phyloP scores from a whole-genome alignment of 2,329 filamentous ascomycete genomes.

The Fusarium paranaense region DNA sequence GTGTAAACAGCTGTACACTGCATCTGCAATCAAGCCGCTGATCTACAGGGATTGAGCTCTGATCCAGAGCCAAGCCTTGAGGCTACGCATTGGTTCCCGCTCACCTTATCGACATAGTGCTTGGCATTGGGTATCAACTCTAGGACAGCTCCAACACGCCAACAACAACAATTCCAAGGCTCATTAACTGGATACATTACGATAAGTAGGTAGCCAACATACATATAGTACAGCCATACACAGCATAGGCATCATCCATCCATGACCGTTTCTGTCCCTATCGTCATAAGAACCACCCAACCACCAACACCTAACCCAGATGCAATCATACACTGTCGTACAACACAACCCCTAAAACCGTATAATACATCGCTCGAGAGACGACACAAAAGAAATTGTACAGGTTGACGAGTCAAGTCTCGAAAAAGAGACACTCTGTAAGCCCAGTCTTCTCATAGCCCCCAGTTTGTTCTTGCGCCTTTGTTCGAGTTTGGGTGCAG shows the following conservation, averaged over 20 bases:
- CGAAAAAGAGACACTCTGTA: neutral
- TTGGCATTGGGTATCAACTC: neutral
- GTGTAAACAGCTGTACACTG: neutral
- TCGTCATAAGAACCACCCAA: conserved; percentile 14
- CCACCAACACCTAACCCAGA: conserved; percentile 29
- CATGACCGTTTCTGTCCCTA: conserved; percentile 9
- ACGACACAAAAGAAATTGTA: conserved; percentile 24
- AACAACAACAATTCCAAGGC: neutral
- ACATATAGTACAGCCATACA: conserved; percentile 3
- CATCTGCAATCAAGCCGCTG: conserved; percentile 9
- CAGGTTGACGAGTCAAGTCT: neutral
- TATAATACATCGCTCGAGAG: conserved; percentile 16
- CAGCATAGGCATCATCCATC: neutral
- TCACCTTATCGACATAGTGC: conserved; percentile 9
- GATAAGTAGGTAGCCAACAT: neutral
- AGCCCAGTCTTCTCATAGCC: conserved; percentile 30
- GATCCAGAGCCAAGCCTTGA: conserved; percentile 29
- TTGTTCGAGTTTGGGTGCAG: conserved; percentile 41
- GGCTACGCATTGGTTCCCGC: conserved; percentile 8
- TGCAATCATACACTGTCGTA: conserved; percentile 31
- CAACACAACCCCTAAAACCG: conserved; percentile 2
- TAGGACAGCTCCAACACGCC: neutral
- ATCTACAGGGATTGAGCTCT: conserved; percentile 32
- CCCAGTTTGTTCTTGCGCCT: conserved; percentile 40
- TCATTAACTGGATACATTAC: neutral